Percentiles rank a stretch among this genome's conserved stretches.
Conservation (phyloP, 2,329 filamentous ascomycete species). For the Pseudogymnoascus sp. region DNA sequence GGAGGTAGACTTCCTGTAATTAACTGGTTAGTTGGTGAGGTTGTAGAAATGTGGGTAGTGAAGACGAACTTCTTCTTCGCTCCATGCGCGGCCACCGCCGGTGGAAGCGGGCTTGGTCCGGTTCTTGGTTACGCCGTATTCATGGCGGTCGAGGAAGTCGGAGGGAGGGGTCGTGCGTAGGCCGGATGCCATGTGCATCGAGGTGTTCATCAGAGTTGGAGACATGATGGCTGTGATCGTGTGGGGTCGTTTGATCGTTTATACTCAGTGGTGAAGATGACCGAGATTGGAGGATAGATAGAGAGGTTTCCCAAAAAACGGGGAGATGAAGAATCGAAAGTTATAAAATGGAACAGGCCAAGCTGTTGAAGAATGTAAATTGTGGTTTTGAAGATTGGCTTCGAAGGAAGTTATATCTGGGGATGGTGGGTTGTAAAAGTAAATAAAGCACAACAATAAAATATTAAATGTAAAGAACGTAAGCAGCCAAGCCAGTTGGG, state of each 20-base stretch:
- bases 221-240: constrained; percentile 21
- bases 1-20: constrained; percentile 66
- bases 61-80: constrained; percentile 66
- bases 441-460: constrained; percentile 21
- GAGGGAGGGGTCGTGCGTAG: constrained; percentile 29
- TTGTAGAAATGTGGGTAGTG: neutral
- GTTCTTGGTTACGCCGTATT: constrained; percentile 54
- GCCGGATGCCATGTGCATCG: constrained; percentile 20
- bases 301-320: constrained; percentile 13
- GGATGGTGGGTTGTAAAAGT: constrained; percentile 24
- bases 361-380: constrained; percentile 39
- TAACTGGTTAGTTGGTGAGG: neutral
- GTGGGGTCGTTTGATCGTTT: constrained; percentile 21
- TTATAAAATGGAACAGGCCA: constrained; percentile 23
- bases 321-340: constrained; percentile 25
- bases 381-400: constrained; percentile 16
- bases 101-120: constrained; percentile 57
- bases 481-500: constrained; percentile 47
- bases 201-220: constrained; percentile 27
- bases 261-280: constrained; percentile 14
- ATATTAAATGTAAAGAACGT: constrained; percentile 38
- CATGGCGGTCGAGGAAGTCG: constrained; percentile 48
- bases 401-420: constrained; percentile 15
- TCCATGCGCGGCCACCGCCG: constrained; percentile 73
- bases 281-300: constrained; percentile 12